Base-by-base conservation (phyloP, 148 eudicot genomes). In the Arbutus unedo region DNA sequence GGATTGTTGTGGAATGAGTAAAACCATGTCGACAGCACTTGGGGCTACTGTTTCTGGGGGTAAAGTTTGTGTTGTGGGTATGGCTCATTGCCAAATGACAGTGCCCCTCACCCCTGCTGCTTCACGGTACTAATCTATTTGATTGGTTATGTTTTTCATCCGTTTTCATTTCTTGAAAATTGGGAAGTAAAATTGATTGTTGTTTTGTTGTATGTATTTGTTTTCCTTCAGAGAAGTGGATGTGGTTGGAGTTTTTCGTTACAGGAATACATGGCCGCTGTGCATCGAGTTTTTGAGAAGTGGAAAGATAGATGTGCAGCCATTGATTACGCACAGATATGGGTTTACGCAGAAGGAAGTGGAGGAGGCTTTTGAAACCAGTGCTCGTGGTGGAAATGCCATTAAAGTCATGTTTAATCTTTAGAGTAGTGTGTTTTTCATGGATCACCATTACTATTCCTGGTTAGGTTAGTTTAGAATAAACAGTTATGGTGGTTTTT, bases 371-470 rank as follows among this genome's bases (percentile, higher is more conserved):
- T 95, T 95, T 59, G 98, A 93, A 64, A 93, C 93, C 45, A 94
- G 97, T 82, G 95, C 94, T 71, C 92, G 83, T 13, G 98, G 97
- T 78, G 95, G 98, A 25, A 87, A 78, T 81, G 97, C 97, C 77
- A 95, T 95, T 59, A 95, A 95, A 85, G 98, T 95, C 83, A 94
- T 94, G 98, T 94, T 94, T 78, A 94, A 94, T 81, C 68, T 94
- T 80, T 91, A 90, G 85, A 4, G 68, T 62, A 31, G 38, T 8
- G 68, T 21, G 21, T 62, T 8, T 62, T 8, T 0, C 31, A 31
- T 62, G 38, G 1, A 31, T 31, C 38, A 31, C 38, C 38, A 31
- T 31, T 31, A 31, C 38, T 1, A 31, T 31, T 31, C 38, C 38
- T 31, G 38, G 4, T 51, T n/a, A 56, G 13, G 0, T 62, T 8